A percentile compares a stretch with the other conserved stretches of the same genome.
Conservation (phyloP, 345 rosid species). For the Citrus trifoliata region DNA sequence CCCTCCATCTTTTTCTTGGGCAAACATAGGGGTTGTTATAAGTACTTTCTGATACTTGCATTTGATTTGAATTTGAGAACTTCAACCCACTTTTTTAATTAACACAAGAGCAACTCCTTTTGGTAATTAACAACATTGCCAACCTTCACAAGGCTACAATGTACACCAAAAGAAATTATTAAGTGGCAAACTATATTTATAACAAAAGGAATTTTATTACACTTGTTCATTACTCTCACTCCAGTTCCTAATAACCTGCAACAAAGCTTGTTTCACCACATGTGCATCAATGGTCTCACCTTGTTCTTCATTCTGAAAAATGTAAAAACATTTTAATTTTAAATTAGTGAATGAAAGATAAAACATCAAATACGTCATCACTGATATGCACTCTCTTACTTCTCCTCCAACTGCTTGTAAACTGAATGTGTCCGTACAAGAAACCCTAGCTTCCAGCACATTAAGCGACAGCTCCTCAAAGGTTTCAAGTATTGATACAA, state of each 20-base stretch:
- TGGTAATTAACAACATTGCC: constrained; percentile 3
- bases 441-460: constrained; percentile 92
- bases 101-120: background rate
- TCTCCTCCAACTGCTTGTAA: constrained; percentile 76
- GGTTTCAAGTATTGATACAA: constrained; percentile 74
- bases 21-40: background rate
- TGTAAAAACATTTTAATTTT: background rate
- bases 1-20: background rate
- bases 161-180: background rate
- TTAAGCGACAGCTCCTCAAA: constrained; percentile 79
- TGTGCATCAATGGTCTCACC: constrained; percentile 54
- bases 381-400: constrained; percentile 31
- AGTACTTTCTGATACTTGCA: background rate
- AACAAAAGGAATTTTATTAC: background rate
- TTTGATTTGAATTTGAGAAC: background rate
- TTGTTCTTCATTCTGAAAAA: constrained; percentile 61
- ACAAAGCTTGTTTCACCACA: constrained; percentile 69
- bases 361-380: too few species aligned
- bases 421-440: constrained; percentile 69
- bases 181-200: background rate
- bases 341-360: too few species aligned
- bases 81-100: background rate
- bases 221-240: constrained; percentile 26
- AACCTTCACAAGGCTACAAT: background rate
- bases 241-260: constrained; percentile 67